phyloP scores from a whole-genome alignment of 768 basidiomycete species.

The Trametes gibbosa region DNA sequence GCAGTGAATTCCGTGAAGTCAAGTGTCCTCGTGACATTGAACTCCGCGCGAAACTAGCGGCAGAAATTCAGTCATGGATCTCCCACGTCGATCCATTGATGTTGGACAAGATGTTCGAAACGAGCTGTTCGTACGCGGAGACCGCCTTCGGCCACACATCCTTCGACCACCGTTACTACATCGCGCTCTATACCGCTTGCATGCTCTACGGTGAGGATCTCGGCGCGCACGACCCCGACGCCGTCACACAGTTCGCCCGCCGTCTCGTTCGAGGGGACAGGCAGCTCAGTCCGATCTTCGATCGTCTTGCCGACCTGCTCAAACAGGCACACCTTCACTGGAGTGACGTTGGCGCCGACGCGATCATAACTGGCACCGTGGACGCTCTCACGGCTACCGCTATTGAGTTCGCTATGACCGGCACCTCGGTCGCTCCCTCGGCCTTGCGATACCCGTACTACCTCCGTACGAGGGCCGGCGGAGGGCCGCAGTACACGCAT shows the following conservation, averaged over 20 bases:
- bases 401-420: slow-evolving; percentile 33
- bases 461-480: slow-evolving; percentile 32
- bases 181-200: slow-evolving; percentile 42
- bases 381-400: slow-evolving; percentile 36
- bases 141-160: slow-evolving; percentile 18
- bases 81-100: neutral
- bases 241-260: slow-evolving; percentile 36
- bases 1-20: neutral
- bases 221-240: slow-evolving; percentile 22
- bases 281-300: slow-evolving; percentile 35
- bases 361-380: slow-evolving; percentile 33
- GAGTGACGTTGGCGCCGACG: slow-evolving; percentile 29
- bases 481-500: slow-evolving; percentile 36
- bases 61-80: slow-evolving; percentile 2
- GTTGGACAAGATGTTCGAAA: slow-evolving; percentile 14
- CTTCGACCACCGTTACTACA: slow-evolving; percentile 28
- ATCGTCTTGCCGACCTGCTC: slow-evolving; percentile 36
- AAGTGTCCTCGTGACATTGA: neutral
- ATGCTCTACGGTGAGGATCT: slow-evolving; percentile 39
- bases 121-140: slow-evolving; percentile 15
- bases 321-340: slow-evolving; percentile 31
- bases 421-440: slow-evolving; percentile 25
- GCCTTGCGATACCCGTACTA: slow-evolving; percentile 32
- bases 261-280: slow-evolving; percentile 28
- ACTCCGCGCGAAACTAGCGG: neutral